Percentiles rank a stretch among this genome's conserved stretches.
phyloP scores from a whole-genome alignment of 2,329 filamentous ascomycete species.

The Aspergillus eucalypticola region DNA sequence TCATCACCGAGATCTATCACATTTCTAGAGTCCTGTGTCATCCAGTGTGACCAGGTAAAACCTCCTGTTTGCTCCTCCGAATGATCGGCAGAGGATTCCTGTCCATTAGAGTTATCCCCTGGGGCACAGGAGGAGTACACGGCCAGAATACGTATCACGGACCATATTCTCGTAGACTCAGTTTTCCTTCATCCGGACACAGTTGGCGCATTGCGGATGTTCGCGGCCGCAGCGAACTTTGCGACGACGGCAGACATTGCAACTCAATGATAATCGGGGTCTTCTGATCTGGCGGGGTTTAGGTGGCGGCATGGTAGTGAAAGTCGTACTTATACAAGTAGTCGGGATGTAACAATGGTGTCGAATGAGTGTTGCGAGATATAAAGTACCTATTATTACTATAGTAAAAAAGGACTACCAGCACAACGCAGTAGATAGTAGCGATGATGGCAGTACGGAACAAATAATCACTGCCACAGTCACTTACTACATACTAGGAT shows the following conservation, averaged over 20 bases:
- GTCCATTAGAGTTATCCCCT: neutral
- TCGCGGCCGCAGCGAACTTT: conserved; percentile 8
- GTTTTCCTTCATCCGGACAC: conserved; percentile 1
- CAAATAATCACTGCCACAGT: too few relatives aligned
- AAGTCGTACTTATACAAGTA: too few relatives aligned
- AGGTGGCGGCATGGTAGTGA: too few relatives aligned
- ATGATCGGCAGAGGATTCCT: neutral
- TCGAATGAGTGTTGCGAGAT: too few relatives aligned
- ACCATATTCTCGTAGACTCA: neutral
- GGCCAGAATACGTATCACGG: neutral
- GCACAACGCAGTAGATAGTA: too few relatives aligned
- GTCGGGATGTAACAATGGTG: too few relatives aligned
- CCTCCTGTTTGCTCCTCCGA: too few relatives aligned
- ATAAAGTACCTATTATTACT: too few relatives aligned
- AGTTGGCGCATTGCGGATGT: conserved; percentile 3
- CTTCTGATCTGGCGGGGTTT: neutral
- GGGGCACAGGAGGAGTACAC: neutral
- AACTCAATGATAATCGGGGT: conserved; percentile 4
- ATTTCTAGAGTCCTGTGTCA: neutral
- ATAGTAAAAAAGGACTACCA: too few relatives aligned
- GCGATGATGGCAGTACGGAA: too few relatives aligned
- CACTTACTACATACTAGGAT: too few relatives aligned
- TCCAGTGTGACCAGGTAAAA: neutral
- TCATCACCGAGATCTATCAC: neutral
- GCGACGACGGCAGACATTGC: conserved; percentile 6